Conservation (phyloP, 2,329 filamentous ascomycete species). For the Neonectria faginata region DNA sequence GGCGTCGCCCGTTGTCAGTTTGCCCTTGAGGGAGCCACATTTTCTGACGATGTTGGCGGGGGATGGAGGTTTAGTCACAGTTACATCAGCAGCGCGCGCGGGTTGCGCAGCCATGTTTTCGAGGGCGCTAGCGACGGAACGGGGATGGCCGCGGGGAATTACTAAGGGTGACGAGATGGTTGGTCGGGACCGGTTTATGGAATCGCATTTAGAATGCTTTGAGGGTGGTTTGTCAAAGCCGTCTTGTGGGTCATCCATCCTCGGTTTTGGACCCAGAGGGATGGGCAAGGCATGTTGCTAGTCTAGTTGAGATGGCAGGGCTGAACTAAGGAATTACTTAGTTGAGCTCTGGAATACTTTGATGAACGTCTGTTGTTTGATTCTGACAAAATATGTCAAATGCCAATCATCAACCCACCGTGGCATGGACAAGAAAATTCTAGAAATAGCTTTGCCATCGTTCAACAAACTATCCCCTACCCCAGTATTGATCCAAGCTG, state of each 20-base stretch:
- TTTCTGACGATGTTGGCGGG: slow-evolving; percentile 13
- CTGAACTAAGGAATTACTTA: neutral
- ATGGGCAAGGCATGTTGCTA: neutral
- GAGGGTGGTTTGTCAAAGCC: neutral
- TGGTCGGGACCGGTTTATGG: neutral
- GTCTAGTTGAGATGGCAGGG: neutral
- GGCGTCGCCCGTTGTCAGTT: neutral
- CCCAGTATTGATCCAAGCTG: no score
- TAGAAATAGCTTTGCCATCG: no score
- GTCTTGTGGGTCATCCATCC: neutral
- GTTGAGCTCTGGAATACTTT: no score
- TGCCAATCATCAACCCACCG: no score
- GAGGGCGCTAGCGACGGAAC: slow-evolving; percentile 15
- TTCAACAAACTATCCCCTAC: neutral
- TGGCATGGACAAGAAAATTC: no score
- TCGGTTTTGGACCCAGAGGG: no score
- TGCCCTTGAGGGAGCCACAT: slow-evolving; percentile 10
- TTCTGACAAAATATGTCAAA: no score
- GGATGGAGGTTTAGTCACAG: slow-evolving; percentile 24
- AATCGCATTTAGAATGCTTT: slow-evolving; percentile 4
- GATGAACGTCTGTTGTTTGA: no score
- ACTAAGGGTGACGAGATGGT: slow-evolving; percentile 34
- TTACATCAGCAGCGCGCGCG: slow-evolving; percentile 25
- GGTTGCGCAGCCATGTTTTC: slow-evolving; percentile 16
- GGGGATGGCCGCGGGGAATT: slow-evolving; percentile 20